Evolutionary conservation across 1,284 basidiomycete genomes (phyloP).

Genomic region (Cutaneotrichosporon sp.): DNA sequence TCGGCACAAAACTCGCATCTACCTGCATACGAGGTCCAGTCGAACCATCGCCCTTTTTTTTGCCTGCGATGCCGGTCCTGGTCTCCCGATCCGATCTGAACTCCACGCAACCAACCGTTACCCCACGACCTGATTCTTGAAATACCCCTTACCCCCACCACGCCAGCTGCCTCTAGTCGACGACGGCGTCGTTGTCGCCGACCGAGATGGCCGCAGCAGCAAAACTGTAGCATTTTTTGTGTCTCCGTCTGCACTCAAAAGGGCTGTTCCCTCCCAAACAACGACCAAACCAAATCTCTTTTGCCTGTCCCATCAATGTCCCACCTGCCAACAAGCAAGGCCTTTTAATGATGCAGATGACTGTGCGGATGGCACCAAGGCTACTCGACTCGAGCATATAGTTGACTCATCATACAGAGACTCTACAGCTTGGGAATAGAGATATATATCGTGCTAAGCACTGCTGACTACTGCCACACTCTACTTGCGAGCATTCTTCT

Average conservation of each 20-base stretch:
- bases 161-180: too few relatives aligned
- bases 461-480: neutral
- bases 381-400: neutral
- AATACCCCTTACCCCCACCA: too few relatives aligned
- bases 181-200: too few relatives aligned
- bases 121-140: neutral
- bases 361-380: neutral
- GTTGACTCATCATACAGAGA: neutral
- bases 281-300: neutral
- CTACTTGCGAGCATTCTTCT: too few relatives aligned
- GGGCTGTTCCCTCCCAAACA: too few relatives aligned
- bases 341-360: conserved; percentile 14
- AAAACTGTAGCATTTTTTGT: neutral
- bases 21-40: too few relatives aligned
- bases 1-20: too few relatives aligned
- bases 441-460: neutral
- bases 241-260: neutral
- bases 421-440: neutral
- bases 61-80: too few relatives aligned
- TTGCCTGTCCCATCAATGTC: neutral
- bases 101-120: neutral
- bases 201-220: neutral
- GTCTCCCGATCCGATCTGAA: too few relatives aligned
- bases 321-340: neutral
- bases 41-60: too few relatives aligned